Percentiles rank a stretch among this genome's conserved stretches.
Conservation (phyloP, 2,329 filamentous ascomycete species). For the Berkeleyomyces rouxiae region DNA sequence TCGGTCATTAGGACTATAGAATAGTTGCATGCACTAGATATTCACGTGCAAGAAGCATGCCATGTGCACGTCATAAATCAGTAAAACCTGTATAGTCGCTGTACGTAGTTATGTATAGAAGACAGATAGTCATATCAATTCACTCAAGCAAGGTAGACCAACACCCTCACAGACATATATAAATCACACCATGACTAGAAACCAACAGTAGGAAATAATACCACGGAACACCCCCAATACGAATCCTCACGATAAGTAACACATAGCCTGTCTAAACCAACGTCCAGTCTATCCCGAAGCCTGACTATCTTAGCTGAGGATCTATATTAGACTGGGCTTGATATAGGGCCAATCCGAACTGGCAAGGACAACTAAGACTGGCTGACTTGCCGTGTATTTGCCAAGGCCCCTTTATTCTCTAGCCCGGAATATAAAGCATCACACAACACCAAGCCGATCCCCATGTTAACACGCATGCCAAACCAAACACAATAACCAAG, state of each 20-base stretch:
- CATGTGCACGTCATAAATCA: too few relatives aligned
- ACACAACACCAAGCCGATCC: neutral
- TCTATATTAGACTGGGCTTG: neutral
- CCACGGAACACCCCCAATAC: neutral
- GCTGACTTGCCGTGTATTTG: neutral
- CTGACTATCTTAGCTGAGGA: neutral
- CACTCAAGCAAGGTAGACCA: neutral
- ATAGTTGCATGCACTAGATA: neutral
- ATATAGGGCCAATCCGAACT: neutral
- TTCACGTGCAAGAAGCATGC: too few relatives aligned
- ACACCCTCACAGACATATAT: neutral
- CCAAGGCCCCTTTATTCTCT: neutral
- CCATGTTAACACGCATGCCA: neutral
- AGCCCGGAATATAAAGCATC: neutral
- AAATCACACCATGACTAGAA: neutral
- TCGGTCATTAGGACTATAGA: constrained; percentile 21
- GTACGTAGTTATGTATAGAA: neutral
- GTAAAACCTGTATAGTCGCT: too few relatives aligned
- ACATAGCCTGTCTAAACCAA: neutral
- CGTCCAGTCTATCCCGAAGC: neutral
- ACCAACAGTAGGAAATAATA: neutral
- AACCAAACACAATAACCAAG: neutral
- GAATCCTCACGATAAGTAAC: neutral
- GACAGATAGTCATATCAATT: neutral
- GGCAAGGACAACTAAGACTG: neutral